Base-by-base conservation (phyloP, 768 basidiomycete genomes). In the Trametopsis cervina region DNA sequence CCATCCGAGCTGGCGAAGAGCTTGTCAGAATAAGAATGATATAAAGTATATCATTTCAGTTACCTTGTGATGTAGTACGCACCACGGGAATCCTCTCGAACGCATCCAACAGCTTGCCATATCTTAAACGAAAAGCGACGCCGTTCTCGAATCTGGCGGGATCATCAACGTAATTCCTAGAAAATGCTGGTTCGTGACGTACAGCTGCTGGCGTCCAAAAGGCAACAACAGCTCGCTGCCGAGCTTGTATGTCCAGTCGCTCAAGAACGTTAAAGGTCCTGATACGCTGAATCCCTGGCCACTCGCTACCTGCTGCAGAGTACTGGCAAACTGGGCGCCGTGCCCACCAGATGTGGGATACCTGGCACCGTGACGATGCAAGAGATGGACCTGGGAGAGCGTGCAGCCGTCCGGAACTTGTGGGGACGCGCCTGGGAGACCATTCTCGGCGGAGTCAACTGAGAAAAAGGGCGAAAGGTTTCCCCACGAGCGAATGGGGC, bases 201-300 rank as follows among this genome's bases (percentile, higher is more conserved):
- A 94, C 7, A 93, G 68, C 54, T 95, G 90, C 57, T 87, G 80
- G 41, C 92, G 71, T 40, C 91, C 91, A 52, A 94, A 93, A 0
- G 91, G 89, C 15, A 90, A 90, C 52, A 94, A 67, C 22, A 88
- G 82, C 68, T 96, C 93, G 68, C 83, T 82, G 15, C 93, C 94
- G 2, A 97, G 77, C 56, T 87, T 86, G 66, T 91, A 94, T 4
- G 84, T 81, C 92, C 88, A 89, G 54, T 12, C 44, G 24, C 24
- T 46, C 12, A 46, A 36, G 44, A 46, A 46, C 18, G 13, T 23
- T 9, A 46, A 36, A 4, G 44, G 44, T 5, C 44, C 44, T 4
- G 12, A 18, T 10, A 38, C 44, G 22, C 44, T 46, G 17, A 46
- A 46, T 18, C 44, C 44, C 5, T 27, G 35, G 35, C 29, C 23